Conservation (phyloP, 345 rosid species). For the Aegle marmelos region DNA sequence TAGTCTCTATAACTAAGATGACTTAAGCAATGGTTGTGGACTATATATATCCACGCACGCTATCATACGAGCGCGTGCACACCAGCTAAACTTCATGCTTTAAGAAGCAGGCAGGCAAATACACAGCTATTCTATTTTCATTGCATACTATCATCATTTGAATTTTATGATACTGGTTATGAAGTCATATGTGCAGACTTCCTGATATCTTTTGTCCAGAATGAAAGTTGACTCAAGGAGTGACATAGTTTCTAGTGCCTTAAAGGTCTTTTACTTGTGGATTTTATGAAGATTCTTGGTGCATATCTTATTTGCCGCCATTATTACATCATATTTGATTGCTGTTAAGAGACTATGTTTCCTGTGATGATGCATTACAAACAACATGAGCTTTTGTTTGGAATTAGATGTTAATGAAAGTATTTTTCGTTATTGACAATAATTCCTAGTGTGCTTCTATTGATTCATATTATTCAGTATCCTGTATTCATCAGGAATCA, state of each 20-base stretch:
- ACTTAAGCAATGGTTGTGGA: slow-evolving; percentile 2
- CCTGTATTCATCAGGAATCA: neutral
- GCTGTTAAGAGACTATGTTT: neutral
- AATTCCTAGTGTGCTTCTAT: too few relatives aligned
- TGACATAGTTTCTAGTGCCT: neutral
- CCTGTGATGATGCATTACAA: neutral
- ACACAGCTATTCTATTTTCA: neutral
- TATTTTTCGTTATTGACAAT: neutral
- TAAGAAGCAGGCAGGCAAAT: neutral
- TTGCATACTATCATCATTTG: neutral
- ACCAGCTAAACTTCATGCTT: neutral
- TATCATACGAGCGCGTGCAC: neutral
- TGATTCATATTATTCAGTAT: neutral
- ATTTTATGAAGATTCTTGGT: neutral
- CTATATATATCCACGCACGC: neutral
- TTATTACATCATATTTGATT: neutral
- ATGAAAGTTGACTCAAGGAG: neutral
- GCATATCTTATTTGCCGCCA: neutral
- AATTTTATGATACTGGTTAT: too few relatives aligned
- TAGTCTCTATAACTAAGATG: neutral
- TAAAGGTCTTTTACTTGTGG: neutral
- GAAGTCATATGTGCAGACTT: too few relatives aligned
- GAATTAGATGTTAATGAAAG: neutral
- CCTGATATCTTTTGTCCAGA: neutral
- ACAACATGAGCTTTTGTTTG: neutral